phyloP scores from a whole-genome alignment of 495 filamentous ascomycete genomes.

The Penicillium diatomitis region DNA sequence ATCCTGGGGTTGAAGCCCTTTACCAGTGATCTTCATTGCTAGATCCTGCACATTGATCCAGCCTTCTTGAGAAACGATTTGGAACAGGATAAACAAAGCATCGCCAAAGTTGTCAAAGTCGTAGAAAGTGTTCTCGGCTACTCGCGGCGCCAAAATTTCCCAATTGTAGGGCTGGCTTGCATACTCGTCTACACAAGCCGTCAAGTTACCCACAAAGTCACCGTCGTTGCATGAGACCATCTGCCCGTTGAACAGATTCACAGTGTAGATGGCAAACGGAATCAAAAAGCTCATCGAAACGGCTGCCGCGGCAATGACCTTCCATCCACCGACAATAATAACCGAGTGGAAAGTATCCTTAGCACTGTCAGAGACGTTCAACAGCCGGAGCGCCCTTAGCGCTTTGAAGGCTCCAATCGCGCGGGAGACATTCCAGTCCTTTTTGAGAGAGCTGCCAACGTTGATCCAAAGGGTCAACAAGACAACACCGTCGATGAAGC shows the following conservation, averaged over 20 bases:
- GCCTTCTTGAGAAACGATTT: conserved; percentile 97
- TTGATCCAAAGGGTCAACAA: conserved; percentile 94
- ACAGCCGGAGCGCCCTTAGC: conserved; percentile 78
- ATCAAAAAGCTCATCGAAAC: conserved; percentile 92
- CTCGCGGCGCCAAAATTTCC: conserved; percentile 73
- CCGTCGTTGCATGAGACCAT: conserved; percentile 75
- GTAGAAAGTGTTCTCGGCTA: conserved; percentile 72
- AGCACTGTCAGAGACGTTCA: conserved; percentile 95
- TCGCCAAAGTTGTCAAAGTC: conserved; percentile 91
- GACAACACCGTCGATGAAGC: conserved; percentile 89
- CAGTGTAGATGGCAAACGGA: conserved; percentile 89
- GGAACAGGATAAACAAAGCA: conserved; percentile 92
- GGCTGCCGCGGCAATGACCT: conserved; percentile 76
- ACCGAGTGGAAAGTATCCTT: conserved; percentile 95
- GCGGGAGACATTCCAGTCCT: conserved; percentile 72
- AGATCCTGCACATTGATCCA: conserved; percentile 88
- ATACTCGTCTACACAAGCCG: conserved; percentile 71
- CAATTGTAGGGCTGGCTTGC: conserved; percentile 68
- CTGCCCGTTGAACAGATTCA: conserved; percentile 86
- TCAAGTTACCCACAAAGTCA: conserved; percentile 45
- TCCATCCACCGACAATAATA: conserved; percentile 86
- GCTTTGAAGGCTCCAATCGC: conserved; percentile 97
- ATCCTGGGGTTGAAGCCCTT: conserved; percentile 56
- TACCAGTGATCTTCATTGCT: conserved; percentile 73
- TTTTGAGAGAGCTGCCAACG: conserved; percentile 68